Percentiles rank a stretch among this genome's conserved stretches.
Conservation (phyloP, 345 rosid species). For the Hibiscus syriacus region DNA sequence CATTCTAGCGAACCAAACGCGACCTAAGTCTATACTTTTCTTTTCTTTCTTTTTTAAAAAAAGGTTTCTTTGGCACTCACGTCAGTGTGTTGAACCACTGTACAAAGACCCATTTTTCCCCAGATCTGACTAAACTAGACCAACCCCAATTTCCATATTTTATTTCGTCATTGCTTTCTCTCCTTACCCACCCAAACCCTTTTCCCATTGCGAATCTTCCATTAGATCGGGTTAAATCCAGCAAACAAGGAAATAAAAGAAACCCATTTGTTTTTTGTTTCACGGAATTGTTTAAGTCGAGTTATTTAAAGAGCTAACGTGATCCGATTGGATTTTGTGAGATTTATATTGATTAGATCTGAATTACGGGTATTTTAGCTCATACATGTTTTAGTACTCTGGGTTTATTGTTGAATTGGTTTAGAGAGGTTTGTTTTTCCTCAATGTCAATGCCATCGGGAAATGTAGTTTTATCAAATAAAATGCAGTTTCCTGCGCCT, state of each 20-base stretch:
- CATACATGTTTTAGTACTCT: slow-evolving; percentile 5
- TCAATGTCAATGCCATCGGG: slow-evolving; percentile 82
- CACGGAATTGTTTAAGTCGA: background rate
- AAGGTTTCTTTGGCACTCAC: too few relatives aligned
- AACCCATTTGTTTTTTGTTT: background rate
- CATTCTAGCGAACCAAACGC: too few relatives aligned
- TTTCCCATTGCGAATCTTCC: background rate
- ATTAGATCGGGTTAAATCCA: background rate
- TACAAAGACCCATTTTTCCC: background rate
- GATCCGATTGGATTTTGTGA: slow-evolving; percentile 12
- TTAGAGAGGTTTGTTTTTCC: background rate
- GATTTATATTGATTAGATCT: slow-evolving; percentile 3
- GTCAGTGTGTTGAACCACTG: too few relatives aligned
- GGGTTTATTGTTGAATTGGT: background rate
- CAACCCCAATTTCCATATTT: slow-evolving; percentile 10
- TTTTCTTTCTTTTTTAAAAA: too few relatives aligned
- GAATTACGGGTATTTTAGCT: slow-evolving; percentile 4
- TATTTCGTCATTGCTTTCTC: background rate
- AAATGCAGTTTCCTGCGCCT: slow-evolving; percentile 46
- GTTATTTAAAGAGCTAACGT: background rate
- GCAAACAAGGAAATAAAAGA: background rate
- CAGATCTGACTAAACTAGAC: slow-evolving; percentile 26
- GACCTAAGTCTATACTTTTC: too few relatives aligned
- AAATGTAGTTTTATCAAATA: slow-evolving; percentile 48
- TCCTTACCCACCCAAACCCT: background rate